Evolutionary conservation across 352 stramenopile genomes (phyloP), one percentile per base, ranked within the genome.

Genomic region (Globisporangium paddicum): DNA sequence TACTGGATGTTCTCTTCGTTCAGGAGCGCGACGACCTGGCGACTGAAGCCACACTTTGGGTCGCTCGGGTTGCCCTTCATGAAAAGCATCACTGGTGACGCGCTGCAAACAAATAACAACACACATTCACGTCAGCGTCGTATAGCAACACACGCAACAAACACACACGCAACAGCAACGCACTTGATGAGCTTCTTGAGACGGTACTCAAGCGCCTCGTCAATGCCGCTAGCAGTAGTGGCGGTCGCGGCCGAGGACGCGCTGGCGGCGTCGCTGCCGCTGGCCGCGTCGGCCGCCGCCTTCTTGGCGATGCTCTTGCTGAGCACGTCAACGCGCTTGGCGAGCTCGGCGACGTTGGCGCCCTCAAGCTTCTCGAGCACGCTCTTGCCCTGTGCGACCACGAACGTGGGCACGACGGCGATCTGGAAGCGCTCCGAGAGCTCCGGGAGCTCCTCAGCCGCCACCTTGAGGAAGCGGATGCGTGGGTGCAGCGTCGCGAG

Each of bases 61-160:
- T 92, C 88, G 19, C 75, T 96, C 3, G 97, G 96, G 11, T 93
- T 95, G 54, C 97, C 97, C 75, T 99, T 99, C 96, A 99, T 99
- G 73, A 99, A 99, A 21, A 99, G 75, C 95, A 99, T 98, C 48
- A 99, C 91, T 2, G 87, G 76, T 30, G 89, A 90, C 18, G 86
- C 86, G 48, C 71, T 87, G 44, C 32, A 13, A 2, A 18, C 6
- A 38, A 25, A 34, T 34, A 40, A 21, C 11, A 58, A 21, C 42
- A 42, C 7, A 47, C 5, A 54, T 25, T 26, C 16, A 42, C 10
- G 28, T 59, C 23, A 8, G 21, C 21, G 23, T 16, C 10, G n/a
- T n/a, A 50, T 18, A 51, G 19, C 16, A n/a, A 38, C 19, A 56
- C 23, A 55, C 30, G 38, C 14, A 49, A 49, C 5, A 26, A 50